Evolutionary conservation across 1,284 basidiomycete genomes (phyloP).

Genomic region (Ceratobasidium sp.): DNA sequence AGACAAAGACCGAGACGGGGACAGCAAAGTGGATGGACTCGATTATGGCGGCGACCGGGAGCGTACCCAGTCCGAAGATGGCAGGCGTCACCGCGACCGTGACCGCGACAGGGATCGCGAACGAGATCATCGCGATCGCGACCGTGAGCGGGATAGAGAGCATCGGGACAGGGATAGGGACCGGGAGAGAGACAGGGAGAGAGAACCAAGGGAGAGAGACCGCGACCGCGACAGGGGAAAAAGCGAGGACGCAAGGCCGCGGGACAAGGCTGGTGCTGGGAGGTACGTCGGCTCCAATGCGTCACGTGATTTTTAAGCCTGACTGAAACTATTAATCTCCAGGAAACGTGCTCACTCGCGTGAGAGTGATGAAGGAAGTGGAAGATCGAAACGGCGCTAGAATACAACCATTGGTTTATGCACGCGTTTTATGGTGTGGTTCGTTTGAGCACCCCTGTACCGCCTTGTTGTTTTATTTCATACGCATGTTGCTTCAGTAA

Average conservation of each 20-base stretch:
- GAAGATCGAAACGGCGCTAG: slow-evolving; percentile 37
- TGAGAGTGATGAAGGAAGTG: slow-evolving; percentile 42
- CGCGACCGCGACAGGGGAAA: slow-evolving; percentile 43
- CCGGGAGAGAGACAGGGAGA: slow-evolving; percentile 41
- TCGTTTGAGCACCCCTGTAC: neutral
- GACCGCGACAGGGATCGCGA: slow-evolving; percentile 45
- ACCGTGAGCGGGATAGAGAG: slow-evolving; percentile 39
- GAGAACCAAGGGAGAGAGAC: slow-evolving; percentile 43
- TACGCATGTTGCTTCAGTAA: slow-evolving; percentile 26
- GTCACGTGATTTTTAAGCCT: too few relatives aligned
- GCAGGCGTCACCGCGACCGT: slow-evolving; percentile 54
- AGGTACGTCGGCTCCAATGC: slow-evolving; percentile 2
- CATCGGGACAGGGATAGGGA: slow-evolving; percentile 37
- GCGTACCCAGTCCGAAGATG: slow-evolving; percentile 55
- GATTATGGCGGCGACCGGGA: slow-evolving; percentile 76
- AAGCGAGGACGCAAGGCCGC: slow-evolving; percentile 34
- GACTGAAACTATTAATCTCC: too few relatives aligned
- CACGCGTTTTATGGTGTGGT: neutral
- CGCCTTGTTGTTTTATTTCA: slow-evolving; percentile 29
- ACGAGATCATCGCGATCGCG: slow-evolving; percentile 43
- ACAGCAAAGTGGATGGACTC: slow-evolving; percentile 82
- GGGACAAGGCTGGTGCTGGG: slow-evolving; percentile 35
- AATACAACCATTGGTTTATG: neutral
- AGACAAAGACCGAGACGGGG: slow-evolving; percentile 85
- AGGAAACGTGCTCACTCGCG: slow-evolving; percentile 40